These are phyloP conservation scores for Takakia lepidozioides DNA, from an alignment of 225 moss, liverwort and hornwort species.

Conservation along the genomic window DNA sequence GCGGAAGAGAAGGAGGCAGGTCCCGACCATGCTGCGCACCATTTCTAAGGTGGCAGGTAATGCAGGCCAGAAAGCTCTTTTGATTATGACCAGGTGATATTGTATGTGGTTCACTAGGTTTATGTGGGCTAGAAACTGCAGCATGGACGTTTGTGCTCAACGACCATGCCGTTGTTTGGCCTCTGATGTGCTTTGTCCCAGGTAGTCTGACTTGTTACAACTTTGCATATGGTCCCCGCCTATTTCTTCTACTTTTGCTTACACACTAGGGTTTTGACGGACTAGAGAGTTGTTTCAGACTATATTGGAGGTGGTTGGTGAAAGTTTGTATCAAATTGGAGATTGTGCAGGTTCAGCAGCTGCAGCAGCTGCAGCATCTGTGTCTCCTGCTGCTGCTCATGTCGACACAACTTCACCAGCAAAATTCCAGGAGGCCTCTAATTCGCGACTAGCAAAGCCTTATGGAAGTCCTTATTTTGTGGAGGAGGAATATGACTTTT, in stretches of 20 bases:
- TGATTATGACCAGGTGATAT: too few species aligned
- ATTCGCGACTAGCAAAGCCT: conserved; percentile 64
- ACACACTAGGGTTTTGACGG: not conserved
- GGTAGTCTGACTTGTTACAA: too few species aligned
- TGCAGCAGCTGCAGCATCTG: conserved; percentile 49
- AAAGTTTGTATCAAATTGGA: not conserved
- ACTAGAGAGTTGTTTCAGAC: not conserved
- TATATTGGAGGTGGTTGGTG: not conserved
- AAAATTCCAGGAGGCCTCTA: conserved; percentile 32
- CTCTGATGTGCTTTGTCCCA: too few species aligned
- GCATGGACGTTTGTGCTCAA: too few species aligned
- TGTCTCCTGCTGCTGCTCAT: conserved; percentile 60
- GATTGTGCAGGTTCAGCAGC: conserved; percentile 42
- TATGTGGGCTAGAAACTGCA: too few species aligned
- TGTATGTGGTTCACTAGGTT: too few species aligned
- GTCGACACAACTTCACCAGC: conserved; percentile 51
- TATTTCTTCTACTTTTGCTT: not conserved
- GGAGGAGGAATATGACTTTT: conserved; percentile 77
- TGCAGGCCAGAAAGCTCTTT: too few species aligned
- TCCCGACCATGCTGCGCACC: conserved; percentile 85
- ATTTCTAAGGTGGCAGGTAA: conserved; percentile 73
- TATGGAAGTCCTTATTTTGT: conserved; percentile 50
- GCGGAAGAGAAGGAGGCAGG: too few species aligned
- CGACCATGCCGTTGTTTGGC: too few species aligned
- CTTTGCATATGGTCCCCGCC: too few species aligned